Evolutionary conservation across 2,329 filamentous ascomycete species (phyloP).

Genomic region (Taxawa tesnikishii): DNA sequence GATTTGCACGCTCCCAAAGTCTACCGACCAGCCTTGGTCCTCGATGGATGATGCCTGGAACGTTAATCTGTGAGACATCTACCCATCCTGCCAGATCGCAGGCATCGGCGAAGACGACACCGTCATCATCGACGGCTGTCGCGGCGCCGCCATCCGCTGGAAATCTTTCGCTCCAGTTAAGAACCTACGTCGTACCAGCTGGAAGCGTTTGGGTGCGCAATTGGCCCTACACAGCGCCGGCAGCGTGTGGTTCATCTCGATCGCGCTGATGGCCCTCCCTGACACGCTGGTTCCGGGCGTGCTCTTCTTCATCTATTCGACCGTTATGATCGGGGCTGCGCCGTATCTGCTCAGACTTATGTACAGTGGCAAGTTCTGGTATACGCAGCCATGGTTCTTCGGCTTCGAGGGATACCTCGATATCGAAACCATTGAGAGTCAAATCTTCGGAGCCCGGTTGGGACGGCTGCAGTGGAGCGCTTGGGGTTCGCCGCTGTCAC

Average conservation of each 20-base stretch:
- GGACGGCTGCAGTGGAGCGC: constrained; percentile 25
- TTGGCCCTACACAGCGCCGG: background rate
- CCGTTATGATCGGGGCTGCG: constrained; percentile 17
- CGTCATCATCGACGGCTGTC: constrained; percentile 30
- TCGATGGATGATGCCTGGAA: constrained; percentile 28
- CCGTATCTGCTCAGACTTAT: constrained; percentile 24
- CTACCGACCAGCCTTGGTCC: constrained; percentile 24
- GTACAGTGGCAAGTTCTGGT: constrained; percentile 28
- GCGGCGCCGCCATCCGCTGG: constrained; percentile 31
- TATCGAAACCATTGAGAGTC: constrained; percentile 24
- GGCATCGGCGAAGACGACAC: constrained; percentile 27
- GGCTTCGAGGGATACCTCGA: constrained; percentile 30
- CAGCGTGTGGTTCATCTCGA: constrained; percentile 3
- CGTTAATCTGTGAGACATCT: constrained; percentile 33
- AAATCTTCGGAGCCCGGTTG: constrained; percentile 25
- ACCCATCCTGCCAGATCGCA: constrained; percentile 27
- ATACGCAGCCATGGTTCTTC: constrained; percentile 29
- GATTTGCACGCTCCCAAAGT: constrained; percentile 28
- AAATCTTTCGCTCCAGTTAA: too few species aligned
- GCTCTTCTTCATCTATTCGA: constrained; percentile 12
- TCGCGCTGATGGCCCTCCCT: constrained; percentile 8
- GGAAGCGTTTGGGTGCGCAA: constrained; percentile 15
- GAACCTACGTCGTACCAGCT: too few species aligned
- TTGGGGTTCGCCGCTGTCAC: constrained; percentile 8
- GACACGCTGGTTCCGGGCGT: constrained; percentile 3